phyloP scores from a whole-genome alignment of 257 asterid species.

The Solanum lignicaule region DNA sequence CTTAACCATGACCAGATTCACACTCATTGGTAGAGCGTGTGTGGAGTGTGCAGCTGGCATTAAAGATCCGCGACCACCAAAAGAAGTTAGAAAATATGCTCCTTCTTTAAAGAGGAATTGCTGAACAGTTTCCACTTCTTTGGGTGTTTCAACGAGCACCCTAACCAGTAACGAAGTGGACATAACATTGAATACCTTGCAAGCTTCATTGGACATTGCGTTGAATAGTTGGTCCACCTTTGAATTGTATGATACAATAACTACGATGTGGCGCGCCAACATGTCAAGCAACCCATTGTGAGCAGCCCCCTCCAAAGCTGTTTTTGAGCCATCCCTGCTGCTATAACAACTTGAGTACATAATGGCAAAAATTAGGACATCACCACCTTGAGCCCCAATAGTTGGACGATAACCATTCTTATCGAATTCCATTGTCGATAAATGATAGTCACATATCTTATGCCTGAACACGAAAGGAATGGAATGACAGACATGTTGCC shows the following conservation, averaged over 20 bases:
- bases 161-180: neutral
- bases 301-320: neutral
- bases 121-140: neutral
- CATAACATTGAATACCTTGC: neutral
- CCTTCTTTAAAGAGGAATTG: neutral
- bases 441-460: constrained; percentile 30
- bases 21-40: neutral
- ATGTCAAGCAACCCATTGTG: neutral
- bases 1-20: neutral
- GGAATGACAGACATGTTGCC: neutral
- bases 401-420: constrained; percentile 49
- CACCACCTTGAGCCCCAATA: constrained; percentile 74
- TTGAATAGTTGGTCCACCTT: neutral
- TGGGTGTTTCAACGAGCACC: neutral
- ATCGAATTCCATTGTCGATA: constrained; percentile 37
- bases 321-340: neutral
- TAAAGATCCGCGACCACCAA: neutral
- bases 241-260: neutral
- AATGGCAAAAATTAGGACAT: constrained; percentile 39
- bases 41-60: neutral
- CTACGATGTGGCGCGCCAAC: neutral
- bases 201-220: neutral
- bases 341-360: neutral
- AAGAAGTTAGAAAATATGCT: neutral
- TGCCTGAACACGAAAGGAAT: neutral